Evolutionary conservation across 768 basidiomycete genomes (phyloP), one percentile per base, ranked within the genome.

Genomic region (Suillus cothurnatus): DNA sequence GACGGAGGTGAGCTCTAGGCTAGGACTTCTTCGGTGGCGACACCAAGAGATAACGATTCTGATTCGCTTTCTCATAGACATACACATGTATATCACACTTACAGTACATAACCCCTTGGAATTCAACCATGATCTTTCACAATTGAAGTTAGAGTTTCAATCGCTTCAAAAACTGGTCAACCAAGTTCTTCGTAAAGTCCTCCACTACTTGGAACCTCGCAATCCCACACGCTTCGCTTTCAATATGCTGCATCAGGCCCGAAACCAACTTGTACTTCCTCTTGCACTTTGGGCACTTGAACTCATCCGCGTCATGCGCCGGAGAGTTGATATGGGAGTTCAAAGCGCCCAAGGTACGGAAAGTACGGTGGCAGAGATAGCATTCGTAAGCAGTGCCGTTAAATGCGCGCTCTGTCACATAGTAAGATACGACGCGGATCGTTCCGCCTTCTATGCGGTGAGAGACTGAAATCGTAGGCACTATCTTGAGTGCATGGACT

Each of bases 221-320:
- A 12, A 59, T 59, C 26, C 58, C 58, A 21, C 39, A 59, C 3
- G 0, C 19, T 59, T 59, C 38, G 26, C 58, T 41, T 59, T 59
- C 58, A 59, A 59, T 74, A 68, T 84, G 83, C 64, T 81, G 81
- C 31, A 80, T 74, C 43, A 84, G 70, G 4, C 74, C 80, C 8
- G 81, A 82, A 32, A 83, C 71, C 38, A 79, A 68, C 49, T 73
- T 74, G 69, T 77, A 81, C 66, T 74, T 67, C 41, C 28, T 68
- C 59, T 71, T 81, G 77, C 64, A 84, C 80, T 67, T 81, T 45
- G 83, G 83, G 64, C 83, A 84, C 62, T 70, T 74, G 73, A 82
- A 84, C 69, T 81, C 76, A 61, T 79, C 71, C 36, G 64, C 71
- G 64, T 80, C 79, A 66, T 83, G 82, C 17, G 59, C 60, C 6